Evolutionary conservation across 2,329 filamentous ascomycete species (phyloP), one percentile per base, ranked within the genome.

Genomic region (Zymoseptoria brevis): DNA sequence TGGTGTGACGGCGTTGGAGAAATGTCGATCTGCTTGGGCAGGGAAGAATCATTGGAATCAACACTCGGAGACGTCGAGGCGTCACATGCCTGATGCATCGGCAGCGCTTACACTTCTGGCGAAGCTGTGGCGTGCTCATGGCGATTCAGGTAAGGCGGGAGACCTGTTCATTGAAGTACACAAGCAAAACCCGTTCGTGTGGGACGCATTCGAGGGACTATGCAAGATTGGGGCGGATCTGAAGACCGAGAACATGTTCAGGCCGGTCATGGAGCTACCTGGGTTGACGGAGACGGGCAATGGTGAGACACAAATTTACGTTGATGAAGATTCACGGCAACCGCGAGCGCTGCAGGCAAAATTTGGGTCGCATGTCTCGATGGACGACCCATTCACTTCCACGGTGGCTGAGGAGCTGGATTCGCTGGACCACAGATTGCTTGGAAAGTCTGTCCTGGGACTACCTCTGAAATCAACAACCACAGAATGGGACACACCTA

Each of bases 171-270:
- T 96, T 66, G 90, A 95, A 61, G 85, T 92, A 5, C 77, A 99
- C 68, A 95, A 92, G 75, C 74, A 86, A 57, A 99, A 97, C 69
- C 92, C 94, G 1, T 93, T 97, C 74, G 94, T 96, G 83, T 99
- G 94, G 94, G 94, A 99, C 78, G 92, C 93, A 0, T 97, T 97
- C 69, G 86, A 87, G 21, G 87, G 85, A 16, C 81, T 99, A 7
- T 96, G 92, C 72, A 91, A 96, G 70, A 89, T 83, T 50, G 85
- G 90, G 3, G 87, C 90, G 51, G 86, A 86, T 65, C 81, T 97
- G 57, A 86, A 89, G 58, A 85, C 94, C 8, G 83, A 86, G 24
- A 96, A 95, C 69, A 88, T 96, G 62, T 99, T 96, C 77, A 90
- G 86, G 71, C 77, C 88, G 67, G 90, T 82, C 16, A 76, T 81